Conservation (phyloP, 2,329 filamentous ascomycete species). For the Aspergillus udagawae region DNA sequence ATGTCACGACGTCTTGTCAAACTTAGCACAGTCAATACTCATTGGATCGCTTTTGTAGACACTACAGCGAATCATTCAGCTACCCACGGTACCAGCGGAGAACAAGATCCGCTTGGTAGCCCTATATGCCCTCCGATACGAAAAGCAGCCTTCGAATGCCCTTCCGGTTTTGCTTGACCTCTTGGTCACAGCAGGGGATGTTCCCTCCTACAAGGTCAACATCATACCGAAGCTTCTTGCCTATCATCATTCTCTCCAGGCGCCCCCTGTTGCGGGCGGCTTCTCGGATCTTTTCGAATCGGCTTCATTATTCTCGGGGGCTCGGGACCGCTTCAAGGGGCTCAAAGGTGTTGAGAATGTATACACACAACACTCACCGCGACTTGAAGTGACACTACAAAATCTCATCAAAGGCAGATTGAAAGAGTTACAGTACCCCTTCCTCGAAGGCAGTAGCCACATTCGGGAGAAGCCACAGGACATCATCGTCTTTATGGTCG, state of each 20-base stretch:
- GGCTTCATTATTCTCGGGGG: conserved; percentile 83
- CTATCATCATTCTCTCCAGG: conserved; percentile 84
- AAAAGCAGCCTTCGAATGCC: conserved; percentile 78
- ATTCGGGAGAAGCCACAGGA: conserved; percentile 96
- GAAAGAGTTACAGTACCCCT: conserved; percentile 84
- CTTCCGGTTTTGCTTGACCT: conserved; percentile 83
- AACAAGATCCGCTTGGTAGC: conserved; percentile 88
- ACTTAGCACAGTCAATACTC: neutral
- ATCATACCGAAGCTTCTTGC: conserved; percentile 76
- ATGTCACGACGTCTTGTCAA: conserved; percentile 19
- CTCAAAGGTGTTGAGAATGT: conserved; percentile 98
- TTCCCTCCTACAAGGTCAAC: conserved; percentile 70
- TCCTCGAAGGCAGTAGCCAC: conserved; percentile 80
- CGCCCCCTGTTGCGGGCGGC: conserved; percentile 68
- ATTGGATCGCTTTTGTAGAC: conserved; percentile 48
- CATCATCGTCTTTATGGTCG: conserved; percentile 89
- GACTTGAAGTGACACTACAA: conserved; percentile 81
- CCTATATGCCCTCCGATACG: conserved; percentile 90
- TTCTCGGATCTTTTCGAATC: conserved; percentile 92
- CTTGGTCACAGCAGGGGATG: conserved; percentile 75
- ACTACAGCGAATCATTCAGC: conserved; percentile 80
- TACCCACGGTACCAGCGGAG: conserved; percentile 68
- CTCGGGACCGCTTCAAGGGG: conserved; percentile 83
- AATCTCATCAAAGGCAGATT: conserved; percentile 89
- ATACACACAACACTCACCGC: conserved; percentile 93